phyloP scores from a whole-genome alignment of 345 rosid genomes.

The Arabis hirsuta region DNA sequence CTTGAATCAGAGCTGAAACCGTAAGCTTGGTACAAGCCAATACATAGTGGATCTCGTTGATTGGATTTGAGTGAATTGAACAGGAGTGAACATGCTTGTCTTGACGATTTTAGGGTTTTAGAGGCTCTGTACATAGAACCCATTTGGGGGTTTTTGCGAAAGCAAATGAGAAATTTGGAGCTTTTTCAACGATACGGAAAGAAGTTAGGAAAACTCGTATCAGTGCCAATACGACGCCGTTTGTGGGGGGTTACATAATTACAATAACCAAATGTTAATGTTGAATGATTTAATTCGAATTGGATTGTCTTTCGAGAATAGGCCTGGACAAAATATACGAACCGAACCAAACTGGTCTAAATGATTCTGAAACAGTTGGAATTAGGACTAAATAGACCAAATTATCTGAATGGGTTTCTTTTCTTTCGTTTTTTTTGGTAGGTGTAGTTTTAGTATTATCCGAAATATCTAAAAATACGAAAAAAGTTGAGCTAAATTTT shows the following conservation, averaged over 20 bases:
- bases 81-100: slow-evolving; percentile 28
- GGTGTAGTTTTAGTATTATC: no score
- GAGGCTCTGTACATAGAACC: slow-evolving; percentile 60
- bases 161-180: slow-evolving; percentile 22
- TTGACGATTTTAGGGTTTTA: slow-evolving; percentile 54
- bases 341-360: no score
- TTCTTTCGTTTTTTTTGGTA: no score
- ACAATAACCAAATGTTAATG: background rate
- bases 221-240: slow-evolving; percentile 13
- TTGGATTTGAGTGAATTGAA: slow-evolving; percentile 14
- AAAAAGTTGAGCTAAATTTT: no score
- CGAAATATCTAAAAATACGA: no score
- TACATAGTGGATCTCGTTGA: slow-evolving; percentile 27
- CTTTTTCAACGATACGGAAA: slow-evolving; percentile 8
- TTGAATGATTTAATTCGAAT: slow-evolving; percentile 7
- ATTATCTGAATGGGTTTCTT: no score
- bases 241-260: background rate
- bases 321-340: no score
- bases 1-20: slow-evolving; percentile 70
- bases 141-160: slow-evolving; percentile 55
- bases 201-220: slow-evolving; percentile 5
- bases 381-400: no score
- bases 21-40: slow-evolving; percentile 39
- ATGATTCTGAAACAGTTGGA: no score
- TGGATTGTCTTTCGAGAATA: background rate